Evolutionary conservation across 306 rosid species (phyloP).

Genomic region (Inga oerstediana): DNA sequence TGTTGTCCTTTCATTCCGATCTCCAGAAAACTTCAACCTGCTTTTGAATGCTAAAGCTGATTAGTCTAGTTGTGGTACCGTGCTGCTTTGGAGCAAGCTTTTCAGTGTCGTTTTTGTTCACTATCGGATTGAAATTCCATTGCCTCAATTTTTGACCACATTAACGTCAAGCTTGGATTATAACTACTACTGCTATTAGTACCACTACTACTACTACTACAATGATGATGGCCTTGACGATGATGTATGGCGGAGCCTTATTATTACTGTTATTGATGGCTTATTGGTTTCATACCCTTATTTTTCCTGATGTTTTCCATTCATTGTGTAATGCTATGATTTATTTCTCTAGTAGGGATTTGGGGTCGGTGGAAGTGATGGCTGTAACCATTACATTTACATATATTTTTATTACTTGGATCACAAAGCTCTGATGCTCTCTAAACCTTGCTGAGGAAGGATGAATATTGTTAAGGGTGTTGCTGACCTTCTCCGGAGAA

Average conservation of each 20-base stretch:
- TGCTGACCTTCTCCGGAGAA: constrained; percentile 94
- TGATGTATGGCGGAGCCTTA: neutral
- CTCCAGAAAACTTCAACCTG: constrained; percentile 1
- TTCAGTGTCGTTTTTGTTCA: neutral
- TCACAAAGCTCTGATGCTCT: constrained; percentile 42
- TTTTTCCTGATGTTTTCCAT: constrained; percentile 11
- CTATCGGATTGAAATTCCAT: neutral
- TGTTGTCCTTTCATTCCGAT: neutral
- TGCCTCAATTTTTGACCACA: neutral
- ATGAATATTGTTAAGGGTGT: constrained; percentile 98
- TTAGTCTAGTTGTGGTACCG: neutral
- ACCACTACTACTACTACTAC: neutral
- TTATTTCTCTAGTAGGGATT: constrained; percentile 25
- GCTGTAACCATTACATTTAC: constrained; percentile 35
- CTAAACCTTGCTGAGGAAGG: constrained; percentile 47
- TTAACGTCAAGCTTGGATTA: constrained; percentile 3
- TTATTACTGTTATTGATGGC: neutral
- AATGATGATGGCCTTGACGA: neutral
- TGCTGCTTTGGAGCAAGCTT: constrained; percentile 2
- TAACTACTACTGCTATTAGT: neutral
- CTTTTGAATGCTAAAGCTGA: constrained; percentile 1
- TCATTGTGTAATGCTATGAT: constrained; percentile 25
- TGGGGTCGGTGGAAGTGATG: constrained; percentile 44
- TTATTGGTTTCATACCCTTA: constrained; percentile 3
- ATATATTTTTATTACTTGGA: constrained; percentile 26